Conservation (phyloP, 495 filamentous ascomycete genomes). For the Penicillium subrubescens region DNA sequence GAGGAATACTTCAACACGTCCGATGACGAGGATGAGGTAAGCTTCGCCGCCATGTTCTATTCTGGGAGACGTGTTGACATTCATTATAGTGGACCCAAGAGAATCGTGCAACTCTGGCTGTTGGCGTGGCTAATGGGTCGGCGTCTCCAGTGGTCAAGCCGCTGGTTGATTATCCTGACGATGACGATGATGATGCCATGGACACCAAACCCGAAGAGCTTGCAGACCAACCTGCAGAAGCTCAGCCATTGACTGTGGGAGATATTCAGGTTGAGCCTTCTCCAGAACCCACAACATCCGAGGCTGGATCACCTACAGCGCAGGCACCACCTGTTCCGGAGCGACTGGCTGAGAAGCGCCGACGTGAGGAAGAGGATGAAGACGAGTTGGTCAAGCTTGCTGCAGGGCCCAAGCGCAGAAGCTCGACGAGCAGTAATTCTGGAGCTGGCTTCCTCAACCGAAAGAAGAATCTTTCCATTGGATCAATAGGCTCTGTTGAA, state of each 20-base stretch:
- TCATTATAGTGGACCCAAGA: slow-evolving; percentile 38
- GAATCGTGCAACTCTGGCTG: slow-evolving; percentile 27
- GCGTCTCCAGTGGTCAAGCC: slow-evolving; percentile 66
- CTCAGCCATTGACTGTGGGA: slow-evolving; percentile 16
- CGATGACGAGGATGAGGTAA: slow-evolving; percentile 83
- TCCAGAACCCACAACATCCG: slow-evolving; percentile 28
- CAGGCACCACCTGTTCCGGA: slow-evolving; percentile 59
- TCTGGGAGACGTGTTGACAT: slow-evolving; percentile 6
- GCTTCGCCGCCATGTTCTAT: not conserved
- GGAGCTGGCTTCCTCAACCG: slow-evolving; percentile 40
- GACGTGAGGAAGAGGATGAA: slow-evolving; percentile 85
- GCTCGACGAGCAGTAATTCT: slow-evolving; percentile 43
- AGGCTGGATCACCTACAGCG: slow-evolving; percentile 32
- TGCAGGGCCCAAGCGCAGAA: slow-evolving; percentile 65
- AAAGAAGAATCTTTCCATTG: slow-evolving; percentile 46
- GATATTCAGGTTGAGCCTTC: slow-evolving; percentile 22
- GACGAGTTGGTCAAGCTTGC: slow-evolving; percentile 78
- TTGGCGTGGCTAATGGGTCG: slow-evolving; percentile 38
- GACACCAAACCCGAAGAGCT: slow-evolving; percentile 44
- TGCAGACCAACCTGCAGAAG: slow-evolving; percentile 22
- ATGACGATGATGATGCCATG: slow-evolving; percentile 70
- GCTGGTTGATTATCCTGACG: slow-evolving; percentile 88
- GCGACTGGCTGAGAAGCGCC: slow-evolving; percentile 84
- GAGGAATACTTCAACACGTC: slow-evolving; percentile 94
- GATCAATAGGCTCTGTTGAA: slow-evolving; percentile 29